These are phyloP conservation scores for Puccinia polysora DNA, from an alignment of 1,284 basidiomycete genomes.

Conservation along the genomic window DNA sequence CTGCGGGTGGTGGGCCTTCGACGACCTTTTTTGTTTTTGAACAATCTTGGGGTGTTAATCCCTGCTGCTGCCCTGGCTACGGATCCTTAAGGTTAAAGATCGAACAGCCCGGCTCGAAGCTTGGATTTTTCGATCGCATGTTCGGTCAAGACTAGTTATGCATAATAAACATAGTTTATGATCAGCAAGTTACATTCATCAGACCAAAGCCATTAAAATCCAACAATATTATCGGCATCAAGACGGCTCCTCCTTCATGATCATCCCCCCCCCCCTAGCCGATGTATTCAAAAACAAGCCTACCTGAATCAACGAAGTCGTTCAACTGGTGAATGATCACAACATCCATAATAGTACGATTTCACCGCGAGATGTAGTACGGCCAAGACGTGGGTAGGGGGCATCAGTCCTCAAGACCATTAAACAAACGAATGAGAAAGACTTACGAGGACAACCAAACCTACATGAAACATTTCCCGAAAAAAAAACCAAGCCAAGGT, in stretches of 20 bases:
- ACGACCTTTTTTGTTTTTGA: too few species aligned
- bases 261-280: neutral
- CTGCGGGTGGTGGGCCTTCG: too few species aligned
- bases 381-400: neutral
- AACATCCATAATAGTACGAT: neutral
- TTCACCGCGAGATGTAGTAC: neutral
- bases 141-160: slow-evolving; percentile 29
- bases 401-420: neutral
- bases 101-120: slow-evolving; percentile 25
- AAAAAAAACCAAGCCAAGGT: neutral
- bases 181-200: too few species aligned
- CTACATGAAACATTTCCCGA: too few species aligned
- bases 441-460: slow-evolving; percentile 31
- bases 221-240: neutral
- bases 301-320: slow-evolving; percentile 39
- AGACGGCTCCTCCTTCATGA: neutral
- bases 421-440: neutral
- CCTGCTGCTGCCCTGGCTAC: too few species aligned
- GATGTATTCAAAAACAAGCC: neutral
- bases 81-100: too few species aligned
- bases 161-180: neutral
- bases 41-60: too few species aligned
- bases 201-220: too few species aligned
- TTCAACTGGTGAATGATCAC: slow-evolving; percentile 9
- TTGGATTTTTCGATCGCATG: slow-evolving; percentile 41